These are phyloP conservation scores for Leccinum rimulosum DNA, from an alignment of 768 basidiomycete species.

Conservation along the genomic window DNA sequence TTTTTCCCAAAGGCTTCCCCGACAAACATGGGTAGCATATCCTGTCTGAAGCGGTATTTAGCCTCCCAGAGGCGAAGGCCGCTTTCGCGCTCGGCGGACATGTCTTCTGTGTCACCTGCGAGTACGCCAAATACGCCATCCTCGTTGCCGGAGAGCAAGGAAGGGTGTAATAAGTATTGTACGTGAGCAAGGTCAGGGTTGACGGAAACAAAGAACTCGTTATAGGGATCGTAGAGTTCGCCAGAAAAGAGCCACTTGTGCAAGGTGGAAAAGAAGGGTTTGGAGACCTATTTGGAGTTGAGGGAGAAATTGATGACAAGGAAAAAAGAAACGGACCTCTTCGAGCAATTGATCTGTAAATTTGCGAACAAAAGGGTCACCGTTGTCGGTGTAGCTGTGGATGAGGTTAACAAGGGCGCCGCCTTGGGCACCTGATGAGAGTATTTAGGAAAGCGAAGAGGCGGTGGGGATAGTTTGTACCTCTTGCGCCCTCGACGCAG, in stretches of 20 bases:
- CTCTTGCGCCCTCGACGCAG: constrained; percentile 86
- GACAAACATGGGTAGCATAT: constrained; percentile 95
- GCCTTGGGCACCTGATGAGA: constrained; percentile 67
- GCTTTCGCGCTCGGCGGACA: constrained; percentile 51
- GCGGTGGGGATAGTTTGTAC: constrained; percentile 38
- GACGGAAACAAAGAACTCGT: constrained; percentile 93
- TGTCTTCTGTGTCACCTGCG: constrained; percentile 56
- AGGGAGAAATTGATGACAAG: neutral
- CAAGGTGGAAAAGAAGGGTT: constrained; percentile 91
- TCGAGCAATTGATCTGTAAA: constrained; percentile 91
- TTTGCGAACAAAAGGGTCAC: constrained; percentile 92
- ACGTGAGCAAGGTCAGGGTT: constrained; percentile 76
- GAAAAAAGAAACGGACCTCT: constrained; percentile 50
- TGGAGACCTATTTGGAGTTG: constrained; percentile 68
- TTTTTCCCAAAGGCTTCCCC: constrained; percentile 93
- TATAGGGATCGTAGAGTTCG: constrained; percentile 90
- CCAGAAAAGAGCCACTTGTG: constrained; percentile 97
- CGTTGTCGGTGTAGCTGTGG: constrained; percentile 92
- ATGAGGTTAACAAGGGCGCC: constrained; percentile 95
- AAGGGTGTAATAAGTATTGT: constrained; percentile 63
- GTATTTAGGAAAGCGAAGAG: neutral
- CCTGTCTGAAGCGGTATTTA: constrained; percentile 86
- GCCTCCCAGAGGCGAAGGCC: constrained; percentile 88
- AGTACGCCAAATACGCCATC: constrained; percentile 64
- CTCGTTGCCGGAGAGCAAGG: constrained; percentile 51